Evolutionary conservation across 2,329 filamentous ascomycete species (phyloP).

Genomic region (Macrophomina phaseolina): DNA sequence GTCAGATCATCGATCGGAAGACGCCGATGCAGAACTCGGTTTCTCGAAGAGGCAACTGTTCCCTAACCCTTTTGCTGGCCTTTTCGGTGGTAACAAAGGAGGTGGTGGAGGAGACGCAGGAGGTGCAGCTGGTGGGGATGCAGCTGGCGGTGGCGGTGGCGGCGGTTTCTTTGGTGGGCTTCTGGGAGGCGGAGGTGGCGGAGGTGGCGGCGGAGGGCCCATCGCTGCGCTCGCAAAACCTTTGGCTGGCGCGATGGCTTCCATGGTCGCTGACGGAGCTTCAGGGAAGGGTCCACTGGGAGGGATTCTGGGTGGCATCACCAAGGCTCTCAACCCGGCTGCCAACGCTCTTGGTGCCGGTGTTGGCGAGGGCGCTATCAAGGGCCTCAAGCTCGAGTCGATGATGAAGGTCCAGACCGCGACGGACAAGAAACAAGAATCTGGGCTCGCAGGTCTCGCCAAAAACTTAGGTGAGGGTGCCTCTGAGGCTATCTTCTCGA

Average conservation of each 20-base stretch:
- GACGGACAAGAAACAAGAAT: neutral
- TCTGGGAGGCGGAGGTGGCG: neutral
- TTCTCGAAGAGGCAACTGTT: neutral
- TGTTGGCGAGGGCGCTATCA: constrained; percentile 20
- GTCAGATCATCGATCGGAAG: neutral
- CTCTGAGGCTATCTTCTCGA: constrained; percentile 15
- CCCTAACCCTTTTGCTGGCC: neutral
- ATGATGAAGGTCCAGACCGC: neutral
- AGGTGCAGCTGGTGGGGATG: neutral
- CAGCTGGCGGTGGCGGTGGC: neutral
- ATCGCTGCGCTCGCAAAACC: constrained; percentile 4
- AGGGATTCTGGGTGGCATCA: constrained; percentile 3
- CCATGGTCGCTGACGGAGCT: constrained; percentile 5
- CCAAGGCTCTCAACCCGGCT: neutral
- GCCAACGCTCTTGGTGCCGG: constrained; percentile 21
- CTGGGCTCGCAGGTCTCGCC: constrained; percentile 12
- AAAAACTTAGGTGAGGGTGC: constrained; percentile 15
- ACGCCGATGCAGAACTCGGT: neutral
- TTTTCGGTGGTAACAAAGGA: neutral
- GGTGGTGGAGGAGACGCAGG: neutral
- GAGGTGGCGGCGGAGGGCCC: neutral
- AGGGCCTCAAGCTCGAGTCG: constrained; percentile 1
- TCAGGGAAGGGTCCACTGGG: neutral
- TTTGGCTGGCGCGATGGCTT: neutral
- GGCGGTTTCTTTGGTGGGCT: neutral